Evolutionary conservation across 2,329 filamentous ascomycete species (phyloP), one percentile per base, ranked within the genome.

Genomic region (Cadophora sp.): DNA sequence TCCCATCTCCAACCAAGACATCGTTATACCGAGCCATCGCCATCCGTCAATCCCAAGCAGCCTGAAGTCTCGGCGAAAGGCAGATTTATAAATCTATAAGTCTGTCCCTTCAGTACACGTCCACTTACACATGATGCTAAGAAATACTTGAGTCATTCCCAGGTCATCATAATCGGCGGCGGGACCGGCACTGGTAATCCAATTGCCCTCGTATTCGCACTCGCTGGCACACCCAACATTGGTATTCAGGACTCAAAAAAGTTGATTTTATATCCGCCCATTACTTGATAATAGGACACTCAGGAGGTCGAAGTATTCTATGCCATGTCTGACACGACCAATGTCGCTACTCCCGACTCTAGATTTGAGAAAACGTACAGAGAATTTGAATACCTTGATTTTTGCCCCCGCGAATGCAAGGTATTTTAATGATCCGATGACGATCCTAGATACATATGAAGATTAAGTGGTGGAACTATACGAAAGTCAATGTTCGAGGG

Each of bases 221-320:
- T 58, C n/a, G 67, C 72, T n/a, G 61, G 64, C 4, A 68, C 71
- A 39, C 74, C 73, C 45, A 70, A 63, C 9, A 67, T 79, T 39
- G 59, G 74, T 51, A 70, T 77, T 33, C n/a, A n/a, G n/a, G n/a
- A n/a, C n/a, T n/a, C n/a, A n/a, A n/a, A n/a, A n/a, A n/a, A n/a
- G n/a, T n/a, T n/a, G n/a, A n/a, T n/a, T n/a, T n/a, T n/a, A n/a
- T n/a, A n/a, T n/a, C n/a, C n/a, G n/a, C n/a, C n/a, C n/a, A n/a
- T n/a, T n/a, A n/a, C n/a, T n/a, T n/a, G n/a, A n/a, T n/a, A n/a
- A n/a, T n/a, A n/a, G n/a, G n/a, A 16, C 13, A 8, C 50, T 16
- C 27, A 3, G 3, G 20, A 55, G 16, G 9, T 9, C 16, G 30
- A 55, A 22, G 50, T 48, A n/a, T 48, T 16, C 45, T 48, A 48